Evolutionary conservation across 352 stramenopile genomes (phyloP), one percentile per base, ranked within the genome.

Genomic region (Globisporangium middletonii): DNA sequence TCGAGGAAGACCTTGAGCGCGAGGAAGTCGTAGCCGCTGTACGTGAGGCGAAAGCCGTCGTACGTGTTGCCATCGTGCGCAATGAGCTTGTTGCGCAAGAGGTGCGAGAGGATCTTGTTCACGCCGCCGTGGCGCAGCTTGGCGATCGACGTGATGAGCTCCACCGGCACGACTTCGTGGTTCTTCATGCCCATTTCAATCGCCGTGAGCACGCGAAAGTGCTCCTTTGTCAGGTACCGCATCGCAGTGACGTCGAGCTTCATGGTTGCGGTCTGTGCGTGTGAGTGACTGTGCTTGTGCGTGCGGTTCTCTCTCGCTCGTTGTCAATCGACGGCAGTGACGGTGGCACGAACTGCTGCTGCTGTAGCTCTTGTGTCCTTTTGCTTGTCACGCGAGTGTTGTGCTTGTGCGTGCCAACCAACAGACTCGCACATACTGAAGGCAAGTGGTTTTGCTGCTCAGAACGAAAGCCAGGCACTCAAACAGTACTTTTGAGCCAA

Each of bases 121-220:
- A 98, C 89, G 37, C 98, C 97, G 57, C 98, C 97, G 75, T 99
- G 97, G 19, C 97, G 88, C 50, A 99, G 80, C 67, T 97, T 98
- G 64, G 97, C 95, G 63, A 99, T 97, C 60, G 81, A 96, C 33
- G 86, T 72, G 74, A 99, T 98, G 26, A 99, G 82, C 60, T 97
- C 82, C 56, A 98, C 75, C 4, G 98, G 97, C 44, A 99, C 98
- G 38, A 99, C 75, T 52, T 98, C 91, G 73, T 99, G 97, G 71
- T 98, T 98, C 76, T 97, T 97, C 96, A 99, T 98, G 55, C 97
- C 96, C 78, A 98, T 96, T 75, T 99, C 98, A 51, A 99, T 97
- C 46, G 97, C 96, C 50, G 95, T 98, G 43, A 99, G 88, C 58
- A 99, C 97, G 48, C 97, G 91, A 77, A 98, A 99, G 79, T 99